phyloP scores from a whole-genome alignment of 2,329 filamentous ascomycete species.

The Colletotrichum costaricense region DNA sequence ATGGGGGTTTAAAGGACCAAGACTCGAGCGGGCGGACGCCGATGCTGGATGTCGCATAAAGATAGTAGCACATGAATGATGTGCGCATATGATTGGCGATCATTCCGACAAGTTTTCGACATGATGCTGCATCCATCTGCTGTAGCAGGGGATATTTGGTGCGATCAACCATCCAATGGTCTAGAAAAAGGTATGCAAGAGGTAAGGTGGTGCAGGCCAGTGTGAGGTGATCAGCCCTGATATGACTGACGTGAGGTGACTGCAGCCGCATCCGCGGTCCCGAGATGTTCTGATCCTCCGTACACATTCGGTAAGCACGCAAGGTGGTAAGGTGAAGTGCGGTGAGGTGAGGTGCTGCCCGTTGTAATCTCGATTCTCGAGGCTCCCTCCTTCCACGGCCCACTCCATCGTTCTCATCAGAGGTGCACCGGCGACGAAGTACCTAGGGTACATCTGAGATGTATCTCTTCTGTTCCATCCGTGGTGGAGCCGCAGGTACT shows the following conservation, averaged over 20 bases:
- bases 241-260: neutral
- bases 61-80: constrained; percentile 29
- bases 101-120: constrained; percentile 10
- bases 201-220: neutral
- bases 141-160: neutral
- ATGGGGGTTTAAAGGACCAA: neutral
- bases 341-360: neutral
- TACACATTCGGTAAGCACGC: no score
- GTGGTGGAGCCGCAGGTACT: constrained; percentile 3
- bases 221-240: neutral
- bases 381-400: neutral
- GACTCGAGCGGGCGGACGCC: neutral
- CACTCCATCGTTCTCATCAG: neutral
- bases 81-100: constrained; percentile 28
- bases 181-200: neutral
- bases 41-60: neutral
- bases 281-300: no score
- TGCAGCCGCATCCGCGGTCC: neutral
- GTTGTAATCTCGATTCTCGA: constrained; percentile 7
- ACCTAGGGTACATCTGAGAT: neutral
- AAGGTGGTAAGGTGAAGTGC: neutral
- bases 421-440: neutral
- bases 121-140: constrained; percentile 3
- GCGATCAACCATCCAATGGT: neutral
- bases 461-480: constrained; percentile 12